Evolutionary conservation across 768 basidiomycete species (phyloP).

Genomic region (Sarcodon aspratus): DNA sequence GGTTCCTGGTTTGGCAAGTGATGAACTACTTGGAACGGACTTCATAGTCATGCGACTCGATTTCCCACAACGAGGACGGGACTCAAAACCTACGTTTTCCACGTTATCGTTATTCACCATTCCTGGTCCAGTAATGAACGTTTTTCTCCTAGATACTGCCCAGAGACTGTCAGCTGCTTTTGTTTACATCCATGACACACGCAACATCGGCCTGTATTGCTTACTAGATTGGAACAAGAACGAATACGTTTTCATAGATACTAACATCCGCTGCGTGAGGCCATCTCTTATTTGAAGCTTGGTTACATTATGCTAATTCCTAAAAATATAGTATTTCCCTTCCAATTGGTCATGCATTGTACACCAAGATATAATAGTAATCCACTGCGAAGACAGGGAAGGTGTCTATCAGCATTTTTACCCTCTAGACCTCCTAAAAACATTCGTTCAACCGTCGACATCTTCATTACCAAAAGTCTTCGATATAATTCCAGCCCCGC

Average conservation of each 20-base stretch:
- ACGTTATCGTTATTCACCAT: conserved; percentile 54
- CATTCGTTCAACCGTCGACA: conserved; percentile 12
- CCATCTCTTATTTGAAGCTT: background rate
- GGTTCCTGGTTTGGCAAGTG: no score
- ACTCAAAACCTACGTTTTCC: conserved; percentile 34
- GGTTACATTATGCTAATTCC: background rate
- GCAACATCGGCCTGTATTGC: conserved; percentile 50
- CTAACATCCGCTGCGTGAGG: conserved; percentile 63
- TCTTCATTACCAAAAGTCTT: conserved; percentile 11
- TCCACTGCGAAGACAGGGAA: conserved; percentile 62
- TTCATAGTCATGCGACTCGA: conserved; percentile 6
- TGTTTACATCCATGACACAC: conserved; percentile 48
- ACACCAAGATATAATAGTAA: conserved; percentile 54
- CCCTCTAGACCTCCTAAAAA: conserved; percentile 29
- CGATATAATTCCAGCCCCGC: conserved; percentile 10
- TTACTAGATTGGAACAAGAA: conserved; percentile 54
- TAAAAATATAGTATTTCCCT: conserved; percentile 35
- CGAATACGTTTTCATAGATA: conserved; percentile 65
- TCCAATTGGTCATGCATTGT: conserved; percentile 75
- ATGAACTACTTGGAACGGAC: background rate
- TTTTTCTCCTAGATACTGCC: conserved; percentile 60
- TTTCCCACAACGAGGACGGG: background rate
- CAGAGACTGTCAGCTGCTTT: conserved; percentile 53
- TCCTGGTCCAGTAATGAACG: conserved; percentile 63
- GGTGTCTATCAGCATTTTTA: conserved; percentile 62